These are phyloP conservation scores for Luzula sylvatica DNA, from an alignment of 176 grass and related monocot genomes.

Conservation along the genomic window DNA sequence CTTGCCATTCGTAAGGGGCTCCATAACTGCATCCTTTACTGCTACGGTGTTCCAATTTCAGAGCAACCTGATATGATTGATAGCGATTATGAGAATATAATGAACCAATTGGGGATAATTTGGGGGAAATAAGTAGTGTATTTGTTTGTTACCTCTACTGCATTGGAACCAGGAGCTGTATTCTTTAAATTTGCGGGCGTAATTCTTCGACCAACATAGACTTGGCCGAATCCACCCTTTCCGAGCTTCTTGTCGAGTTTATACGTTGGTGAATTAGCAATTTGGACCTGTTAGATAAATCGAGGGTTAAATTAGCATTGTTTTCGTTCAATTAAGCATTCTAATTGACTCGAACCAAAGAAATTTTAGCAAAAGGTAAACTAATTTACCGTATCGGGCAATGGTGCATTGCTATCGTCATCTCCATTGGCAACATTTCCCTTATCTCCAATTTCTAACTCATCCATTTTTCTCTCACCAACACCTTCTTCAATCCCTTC, in stretches of 20 bases:
- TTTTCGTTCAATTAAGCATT: not conserved
- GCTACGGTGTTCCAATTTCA: slow-evolving; percentile 89
- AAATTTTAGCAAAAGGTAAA: too few species aligned
- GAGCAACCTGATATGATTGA: slow-evolving; percentile 42
- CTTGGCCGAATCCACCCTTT: slow-evolving; percentile 97
- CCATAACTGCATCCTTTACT: slow-evolving; percentile 85
- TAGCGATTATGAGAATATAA: not conserved
- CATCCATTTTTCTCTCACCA: slow-evolving; percentile 43
- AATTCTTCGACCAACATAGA: slow-evolving; percentile 66
- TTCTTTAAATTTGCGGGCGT: slow-evolving; percentile 46
- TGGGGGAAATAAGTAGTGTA: slow-evolving; percentile 5
- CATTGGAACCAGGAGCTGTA: slow-evolving; percentile 49
- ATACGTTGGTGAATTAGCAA: slow-evolving; percentile 65
- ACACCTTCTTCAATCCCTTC: not conserved
- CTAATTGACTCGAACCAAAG: not conserved
- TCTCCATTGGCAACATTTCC: slow-evolving; percentile 33
- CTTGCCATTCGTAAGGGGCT: slow-evolving; percentile 94
- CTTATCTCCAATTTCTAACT: slow-evolving; percentile 33
- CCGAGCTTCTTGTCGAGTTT: slow-evolving; percentile 80
- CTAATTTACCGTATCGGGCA: slow-evolving; percentile 57
- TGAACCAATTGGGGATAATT: not conserved
- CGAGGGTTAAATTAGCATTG: not conserved
- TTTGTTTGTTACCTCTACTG: slow-evolving; percentile 46
- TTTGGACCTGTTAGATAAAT: slow-evolving; percentile 50
- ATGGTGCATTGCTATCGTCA: slow-evolving; percentile 40